These are phyloP conservation scores for Theileria luwenshuni DNA, from an alignment of 169 alveolate species.

Conservation along the genomic window DNA sequence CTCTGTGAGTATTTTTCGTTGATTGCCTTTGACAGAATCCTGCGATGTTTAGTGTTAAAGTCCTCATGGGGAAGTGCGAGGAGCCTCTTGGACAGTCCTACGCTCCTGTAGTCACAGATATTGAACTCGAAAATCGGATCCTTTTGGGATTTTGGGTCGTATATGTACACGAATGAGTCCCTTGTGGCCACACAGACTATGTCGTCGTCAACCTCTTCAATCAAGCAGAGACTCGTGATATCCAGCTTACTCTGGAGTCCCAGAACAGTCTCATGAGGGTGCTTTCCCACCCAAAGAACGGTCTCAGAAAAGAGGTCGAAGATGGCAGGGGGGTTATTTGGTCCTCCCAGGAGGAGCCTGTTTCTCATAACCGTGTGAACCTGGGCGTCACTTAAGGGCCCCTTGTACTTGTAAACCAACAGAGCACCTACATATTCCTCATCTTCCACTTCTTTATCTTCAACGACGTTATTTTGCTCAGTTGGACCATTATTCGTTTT, in stretches of 20 bases:
- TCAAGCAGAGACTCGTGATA: constrained; percentile 59
- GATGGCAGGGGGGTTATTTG: constrained; percentile 59
- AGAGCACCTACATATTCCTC: constrained; percentile 1
- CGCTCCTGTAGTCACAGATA: constrained; percentile 62
- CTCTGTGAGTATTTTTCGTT: constrained; percentile 26
- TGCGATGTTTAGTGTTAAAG: constrained; percentile 41
- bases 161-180: constrained; percentile 66
- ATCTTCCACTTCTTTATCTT: not conserved
- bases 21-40: constrained; percentile 25
- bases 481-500: not conserved
- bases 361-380: constrained; percentile 64
- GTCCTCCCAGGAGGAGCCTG: constrained; percentile 72
- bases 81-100: constrained; percentile 30
- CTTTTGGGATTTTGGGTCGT: constrained; percentile 71
- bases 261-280: constrained; percentile 66
- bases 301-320: constrained; percentile 70
- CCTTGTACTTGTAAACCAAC: constrained; percentile 54
- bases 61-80: constrained; percentile 28
- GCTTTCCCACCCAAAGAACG: constrained; percentile 72
- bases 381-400: constrained; percentile 65
- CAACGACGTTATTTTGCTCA: not conserved
- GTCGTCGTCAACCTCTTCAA: constrained; percentile 70
- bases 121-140: constrained; percentile 73
- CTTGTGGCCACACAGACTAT: constrained; percentile 67
- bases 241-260: constrained; percentile 65